Percentiles rank a stretch among this genome's conserved stretches.
phyloP scores from a whole-genome alignment of 495 filamentous ascomycete species.

The Daldinia caldariorum region DNA sequence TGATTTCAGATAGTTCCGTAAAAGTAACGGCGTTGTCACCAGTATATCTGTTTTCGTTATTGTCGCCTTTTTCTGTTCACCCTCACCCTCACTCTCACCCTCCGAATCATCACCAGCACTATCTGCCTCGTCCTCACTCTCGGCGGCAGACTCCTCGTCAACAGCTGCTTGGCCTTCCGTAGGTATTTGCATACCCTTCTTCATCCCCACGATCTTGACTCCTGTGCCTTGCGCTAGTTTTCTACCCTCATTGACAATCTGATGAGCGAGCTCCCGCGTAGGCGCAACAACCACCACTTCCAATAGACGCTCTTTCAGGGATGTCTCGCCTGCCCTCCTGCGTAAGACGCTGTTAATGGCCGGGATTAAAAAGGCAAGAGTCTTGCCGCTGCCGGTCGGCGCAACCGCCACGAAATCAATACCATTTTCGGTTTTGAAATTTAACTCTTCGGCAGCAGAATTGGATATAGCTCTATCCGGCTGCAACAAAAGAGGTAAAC shows the following conservation, averaged over 20 bases:
- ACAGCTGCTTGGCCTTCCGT: constrained; percentile 53
- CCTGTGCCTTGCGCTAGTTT: constrained; percentile 83
- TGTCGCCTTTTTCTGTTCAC: constrained; percentile 50
- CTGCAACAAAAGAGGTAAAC: constrained; percentile 78
- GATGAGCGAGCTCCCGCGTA: constrained; percentile 88
- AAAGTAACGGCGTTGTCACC: constrained; percentile 83
- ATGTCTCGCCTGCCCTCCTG: constrained; percentile 50
- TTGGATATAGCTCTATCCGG: constrained; percentile 55
- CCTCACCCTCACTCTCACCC: constrained; percentile 50
- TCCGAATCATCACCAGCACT: constrained; percentile 54
- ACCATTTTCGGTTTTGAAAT: constrained; percentile 39
- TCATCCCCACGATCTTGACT: constrained; percentile 82
- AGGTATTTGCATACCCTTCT: constrained; percentile 79
- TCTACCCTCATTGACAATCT: constrained; percentile 91
- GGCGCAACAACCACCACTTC: constrained; percentile 84
- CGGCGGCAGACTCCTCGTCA: constrained; percentile 43
- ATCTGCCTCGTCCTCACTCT: constrained; percentile 55
- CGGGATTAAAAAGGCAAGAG: constrained; percentile 88
- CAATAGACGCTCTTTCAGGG: constrained; percentile 61
- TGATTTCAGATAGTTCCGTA: constrained; percentile 77
- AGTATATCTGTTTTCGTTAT: constrained; percentile 80
- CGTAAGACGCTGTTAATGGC: constrained; percentile 77
- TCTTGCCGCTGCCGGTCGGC: constrained; percentile 98
- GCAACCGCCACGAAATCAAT: constrained; percentile 86
- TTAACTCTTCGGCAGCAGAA: constrained; percentile 43